Base-by-base conservation (phyloP, 2,329 filamentous ascomycete genomes). In the Arachnomyces sp. region DNA sequence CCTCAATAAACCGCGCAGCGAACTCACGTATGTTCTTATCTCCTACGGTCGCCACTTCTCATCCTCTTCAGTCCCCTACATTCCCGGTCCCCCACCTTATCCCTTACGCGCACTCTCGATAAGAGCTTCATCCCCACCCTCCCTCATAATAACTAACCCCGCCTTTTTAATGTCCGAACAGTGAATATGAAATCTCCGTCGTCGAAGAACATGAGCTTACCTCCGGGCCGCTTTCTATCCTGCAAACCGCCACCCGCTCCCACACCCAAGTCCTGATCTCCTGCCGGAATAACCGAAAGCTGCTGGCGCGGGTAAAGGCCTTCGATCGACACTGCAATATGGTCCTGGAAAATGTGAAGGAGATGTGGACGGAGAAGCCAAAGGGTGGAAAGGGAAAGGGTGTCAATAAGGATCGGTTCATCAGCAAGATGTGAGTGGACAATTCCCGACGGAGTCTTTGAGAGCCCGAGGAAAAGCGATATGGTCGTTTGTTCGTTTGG, bases 311-410 rank as follows among this genome's bases (percentile, higher is more conserved):
- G 49, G 90, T 98, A 59, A 98, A 98, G 74, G 92, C 92, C 5
- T 98, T 98, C 63, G 92, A 98, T 68, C 78, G 92, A 45, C 92
- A 98, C 69, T 96, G 89, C 78, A 98, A 98, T 71, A 96, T 98
- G 92, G 86, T 95, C 3, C 73, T 95, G 35, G 88, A 95, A 73
- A 95, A 95, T 53, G 88, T 93, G 32, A 93, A 93, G 75, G 92
- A 98, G 71, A 96, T 98, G 90, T 98, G 92, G 92, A 95, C 89
- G 7, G 92, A 98, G 71, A 92, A 85, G 41, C 88, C 90, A 36
- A 75, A 86, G 57, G 80, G 84, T 25, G 83, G 82, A 50, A 90
- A 90, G 51, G 92, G 90, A 73, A 89, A 88, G 69, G 89, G 89
- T 41, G 86, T 96, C 47, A 98, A 98, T 72, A 95, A 96, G 78